Evolutionary conservation across 2,329 filamentous ascomycete genomes (phyloP).

Genomic region (Sclerotinia nivalis): DNA sequence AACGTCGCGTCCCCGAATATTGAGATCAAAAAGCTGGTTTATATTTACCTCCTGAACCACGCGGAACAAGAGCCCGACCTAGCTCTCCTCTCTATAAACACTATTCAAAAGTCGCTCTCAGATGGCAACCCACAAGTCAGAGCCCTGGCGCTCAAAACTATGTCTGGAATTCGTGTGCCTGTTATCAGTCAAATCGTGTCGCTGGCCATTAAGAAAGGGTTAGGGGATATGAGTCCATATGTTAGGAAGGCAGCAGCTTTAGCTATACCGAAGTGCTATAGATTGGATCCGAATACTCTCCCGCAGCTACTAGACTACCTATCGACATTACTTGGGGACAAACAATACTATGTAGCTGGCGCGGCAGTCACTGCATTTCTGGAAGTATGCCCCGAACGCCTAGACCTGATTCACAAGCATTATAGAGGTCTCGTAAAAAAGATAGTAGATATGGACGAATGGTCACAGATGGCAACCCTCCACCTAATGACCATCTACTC

Average conservation of each 20-base stretch:
- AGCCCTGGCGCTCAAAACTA: constrained; percentile 89
- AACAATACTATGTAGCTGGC: constrained; percentile 94
- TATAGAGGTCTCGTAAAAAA: constrained; percentile 85
- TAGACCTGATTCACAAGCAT: constrained; percentile 88
- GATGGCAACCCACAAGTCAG: constrained; percentile 89
- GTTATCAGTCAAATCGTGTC: constrained; percentile 98
- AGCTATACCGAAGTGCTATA: constrained; percentile 94
- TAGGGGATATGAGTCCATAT: constrained; percentile 89
- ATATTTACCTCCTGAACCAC: constrained; percentile 96
- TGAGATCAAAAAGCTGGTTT: constrained; percentile 96
- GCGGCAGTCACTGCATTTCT: constrained; percentile 87
- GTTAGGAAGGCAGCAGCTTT: constrained; percentile 91
- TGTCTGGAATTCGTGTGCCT: constrained; percentile 95
- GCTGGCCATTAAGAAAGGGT: constrained; percentile 90
- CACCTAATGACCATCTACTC: constrained; percentile 82
- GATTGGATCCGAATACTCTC: constrained; percentile 80
- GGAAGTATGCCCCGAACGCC: constrained; percentile 82
- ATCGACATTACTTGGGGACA: constrained; percentile 76
- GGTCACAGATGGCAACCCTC: constrained; percentile 86
- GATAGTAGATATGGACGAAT: constrained; percentile 98
- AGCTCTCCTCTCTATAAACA: constrained; percentile 94
- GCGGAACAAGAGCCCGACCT: constrained; percentile 95
- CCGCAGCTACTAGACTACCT: constrained; percentile 86
- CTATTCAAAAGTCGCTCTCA: constrained; percentile 95
- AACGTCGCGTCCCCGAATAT: constrained; percentile 93